A percentile compares a stretch with the other conserved stretches of the same genome.
Evolutionary conservation across 75 land plant genomes (phyloP).

Genomic region (Picea sitchensis): DNA sequence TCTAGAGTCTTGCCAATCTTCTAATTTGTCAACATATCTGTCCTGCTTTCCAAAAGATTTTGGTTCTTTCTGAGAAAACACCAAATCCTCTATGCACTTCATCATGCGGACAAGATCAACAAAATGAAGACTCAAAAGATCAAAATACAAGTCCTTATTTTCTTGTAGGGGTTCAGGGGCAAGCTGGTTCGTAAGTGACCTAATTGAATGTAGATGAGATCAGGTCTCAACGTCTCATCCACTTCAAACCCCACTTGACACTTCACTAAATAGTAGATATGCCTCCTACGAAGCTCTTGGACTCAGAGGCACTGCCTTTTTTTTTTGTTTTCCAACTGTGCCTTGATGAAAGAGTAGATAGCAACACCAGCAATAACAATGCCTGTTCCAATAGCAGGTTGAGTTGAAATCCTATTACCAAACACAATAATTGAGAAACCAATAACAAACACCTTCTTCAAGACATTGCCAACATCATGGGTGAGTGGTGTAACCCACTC

Average conservation of each 20-base stretch:
- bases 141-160: constrained; percentile 85
- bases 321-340: constrained; percentile 83
- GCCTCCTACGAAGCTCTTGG: too few relatives aligned
- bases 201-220: too few relatives aligned
- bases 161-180: constrained; percentile 71
- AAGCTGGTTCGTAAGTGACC: constrained; percentile 47
- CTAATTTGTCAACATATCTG: constrained; percentile 72
- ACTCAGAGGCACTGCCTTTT: too few relatives aligned
- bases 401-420: constrained; percentile 75
- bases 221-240: too few relatives aligned
- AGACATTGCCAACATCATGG: constrained; percentile 43
- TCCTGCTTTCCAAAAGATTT: constrained; percentile 73
- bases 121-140: constrained; percentile 91
- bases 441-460: constrained; percentile 51
- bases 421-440: constrained; percentile 41
- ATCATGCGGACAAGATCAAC: constrained; percentile 78
- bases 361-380: constrained; percentile 93
- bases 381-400: constrained; percentile 86
- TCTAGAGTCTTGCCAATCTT: constrained; percentile 75
- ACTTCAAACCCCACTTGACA: too few relatives aligned
- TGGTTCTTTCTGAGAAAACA: constrained; percentile 78
- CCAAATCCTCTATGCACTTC: constrained; percentile 87
- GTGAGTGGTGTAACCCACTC: constrained; percentile 52
- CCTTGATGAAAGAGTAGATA: constrained; percentile 82
- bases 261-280: too few relatives aligned